Conservation (phyloP, 2,329 filamentous ascomycete species). For the Zelopaecilomyces penicillatus region DNA sequence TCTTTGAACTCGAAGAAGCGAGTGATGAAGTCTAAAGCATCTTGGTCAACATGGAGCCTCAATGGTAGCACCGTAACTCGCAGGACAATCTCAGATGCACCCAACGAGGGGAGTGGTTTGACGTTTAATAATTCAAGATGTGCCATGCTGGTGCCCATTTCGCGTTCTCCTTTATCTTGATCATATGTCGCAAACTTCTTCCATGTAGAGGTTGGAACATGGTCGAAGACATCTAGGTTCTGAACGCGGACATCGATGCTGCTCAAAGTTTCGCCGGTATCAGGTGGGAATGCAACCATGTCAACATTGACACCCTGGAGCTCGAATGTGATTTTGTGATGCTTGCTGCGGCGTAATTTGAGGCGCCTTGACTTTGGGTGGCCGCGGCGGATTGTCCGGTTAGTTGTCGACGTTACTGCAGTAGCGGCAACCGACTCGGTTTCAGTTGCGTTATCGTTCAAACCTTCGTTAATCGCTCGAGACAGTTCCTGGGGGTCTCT, state of each 20-base stretch:
- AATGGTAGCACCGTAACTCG: constrained; percentile 73
- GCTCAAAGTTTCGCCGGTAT: constrained; percentile 72
- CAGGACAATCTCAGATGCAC: constrained; percentile 82
- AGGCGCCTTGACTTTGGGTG: constrained; percentile 50
- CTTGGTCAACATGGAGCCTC: constrained; percentile 90
- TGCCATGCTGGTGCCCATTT: constrained; percentile 81
- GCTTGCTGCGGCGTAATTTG: constrained; percentile 73
- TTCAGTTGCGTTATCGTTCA: constrained; percentile 80
- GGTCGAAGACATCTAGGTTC: constrained; percentile 86
- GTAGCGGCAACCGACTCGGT: constrained; percentile 83
- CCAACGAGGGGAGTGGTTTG: constrained; percentile 72
- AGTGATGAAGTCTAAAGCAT: constrained; percentile 92
- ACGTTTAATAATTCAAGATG: constrained; percentile 84
- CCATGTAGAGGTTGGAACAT: constrained; percentile 93
- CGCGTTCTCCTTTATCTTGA: constrained; percentile 74
- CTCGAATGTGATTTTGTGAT: constrained; percentile 94
- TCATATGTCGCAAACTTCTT: constrained; percentile 96
- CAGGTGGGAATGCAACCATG: constrained; percentile 69
- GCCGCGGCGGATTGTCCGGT: constrained; percentile 35
- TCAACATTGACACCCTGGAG: constrained; percentile 77
- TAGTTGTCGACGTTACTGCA: constrained; percentile 52
- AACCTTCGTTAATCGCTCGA: constrained; percentile 75
- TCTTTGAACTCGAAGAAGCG: constrained; percentile 98
- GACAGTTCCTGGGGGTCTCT: constrained; percentile 76
- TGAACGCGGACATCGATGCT: constrained; percentile 77